These are phyloP conservation scores for Diaporthe ilicicola DNA, from an alignment of 2,329 filamentous ascomycete species.

Conservation along the genomic window DNA sequence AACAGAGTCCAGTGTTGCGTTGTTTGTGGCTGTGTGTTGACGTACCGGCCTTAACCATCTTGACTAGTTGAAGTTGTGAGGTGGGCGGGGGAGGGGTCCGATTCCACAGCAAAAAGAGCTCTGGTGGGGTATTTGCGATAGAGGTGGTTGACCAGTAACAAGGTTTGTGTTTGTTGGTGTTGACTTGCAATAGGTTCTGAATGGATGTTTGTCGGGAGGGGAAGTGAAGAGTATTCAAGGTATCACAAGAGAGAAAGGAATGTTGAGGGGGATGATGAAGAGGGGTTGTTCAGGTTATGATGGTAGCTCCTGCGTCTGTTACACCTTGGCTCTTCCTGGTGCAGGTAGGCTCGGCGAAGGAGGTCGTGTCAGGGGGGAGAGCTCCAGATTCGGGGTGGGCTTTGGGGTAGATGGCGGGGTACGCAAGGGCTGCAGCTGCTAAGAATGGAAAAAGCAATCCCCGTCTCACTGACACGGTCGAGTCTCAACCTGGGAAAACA, in stretches of 20 bases:
- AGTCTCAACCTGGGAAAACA: conserved; percentile 1
- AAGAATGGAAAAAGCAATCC: conserved; percentile 19
- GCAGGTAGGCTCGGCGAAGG: conserved; percentile 17
- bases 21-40: conserved; percentile 10
- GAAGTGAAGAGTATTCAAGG: background rate
- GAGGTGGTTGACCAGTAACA: conserved; percentile 23
- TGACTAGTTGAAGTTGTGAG: conserved; percentile 36
- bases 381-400: conserved; percentile 11
- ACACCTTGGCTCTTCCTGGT: conserved; percentile 28
- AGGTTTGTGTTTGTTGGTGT: conserved; percentile 21
- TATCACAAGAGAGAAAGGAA: background rate
- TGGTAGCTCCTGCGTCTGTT: conserved; percentile 26
- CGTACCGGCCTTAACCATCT: conserved; percentile 51
- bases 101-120: conserved; percentile 14
- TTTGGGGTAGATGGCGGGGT: conserved; percentile 21
- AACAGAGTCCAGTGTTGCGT: conserved; percentile 31
- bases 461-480: conserved; percentile 9
- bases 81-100: conserved; percentile 40
- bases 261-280: background rate
- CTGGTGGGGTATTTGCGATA: conserved; percentile 30
- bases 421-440: conserved; percentile 20
- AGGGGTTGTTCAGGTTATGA: conserved; percentile 24
- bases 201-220: background rate
- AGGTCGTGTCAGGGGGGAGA: conserved; percentile 14
- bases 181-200: conserved; percentile 17